Evolutionary conservation across 257 asterid genomes (phyloP).

Genomic region (Eustoma russellianum): DNA sequence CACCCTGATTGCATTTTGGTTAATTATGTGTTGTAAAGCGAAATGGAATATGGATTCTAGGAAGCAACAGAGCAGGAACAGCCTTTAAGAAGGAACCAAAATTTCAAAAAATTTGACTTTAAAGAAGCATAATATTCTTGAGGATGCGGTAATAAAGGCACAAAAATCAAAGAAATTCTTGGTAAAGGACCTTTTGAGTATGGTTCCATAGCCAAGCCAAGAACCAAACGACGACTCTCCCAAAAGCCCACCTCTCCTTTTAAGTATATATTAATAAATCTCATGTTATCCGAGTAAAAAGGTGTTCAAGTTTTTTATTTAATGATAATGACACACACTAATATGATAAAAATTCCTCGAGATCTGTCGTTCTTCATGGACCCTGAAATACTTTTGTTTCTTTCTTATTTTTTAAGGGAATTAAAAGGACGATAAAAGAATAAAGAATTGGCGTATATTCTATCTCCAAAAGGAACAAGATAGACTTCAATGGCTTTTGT

Average conservation of each 20-base stretch:
- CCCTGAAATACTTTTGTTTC: slow-evolving; percentile 14
- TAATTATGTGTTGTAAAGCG: slow-evolving; percentile 8
- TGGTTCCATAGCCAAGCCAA: slow-evolving; percentile 17
- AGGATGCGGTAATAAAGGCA: slow-evolving; percentile 3
- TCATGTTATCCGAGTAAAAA: slow-evolving; percentile 4
- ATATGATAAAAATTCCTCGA: slow-evolving; percentile 18
- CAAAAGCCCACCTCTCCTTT: slow-evolving; percentile 4
- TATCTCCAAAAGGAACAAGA: slow-evolving; percentile 16
- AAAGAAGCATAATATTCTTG: slow-evolving; percentile 10
- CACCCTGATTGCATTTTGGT: no score
- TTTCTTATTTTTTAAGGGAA: slow-evolving; percentile 4
- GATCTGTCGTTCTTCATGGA: slow-evolving; percentile 17
- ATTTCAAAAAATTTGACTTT: slow-evolving; percentile 9
- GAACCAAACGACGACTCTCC: slow-evolving; percentile 21
- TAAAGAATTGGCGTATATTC: slow-evolving; percentile 12
- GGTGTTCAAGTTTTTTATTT: slow-evolving; percentile 10
- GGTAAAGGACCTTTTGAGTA: slow-evolving; percentile 5
- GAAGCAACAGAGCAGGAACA: slow-evolving; percentile 22
- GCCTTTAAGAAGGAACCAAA: slow-evolving; percentile 17
- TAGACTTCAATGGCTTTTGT: slow-evolving; percentile 7
- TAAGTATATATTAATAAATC: background rate
- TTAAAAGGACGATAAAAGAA: slow-evolving; percentile 1
- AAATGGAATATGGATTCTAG: slow-evolving; percentile 15
- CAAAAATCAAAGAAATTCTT: slow-evolving; percentile 9
- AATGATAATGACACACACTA: slow-evolving; percentile 34